Percentiles rank a stretch among this genome's conserved stretches.
Conservation (phyloP, 495 filamentous ascomycete species). For the Barbatosphaeria neglecta region DNA sequence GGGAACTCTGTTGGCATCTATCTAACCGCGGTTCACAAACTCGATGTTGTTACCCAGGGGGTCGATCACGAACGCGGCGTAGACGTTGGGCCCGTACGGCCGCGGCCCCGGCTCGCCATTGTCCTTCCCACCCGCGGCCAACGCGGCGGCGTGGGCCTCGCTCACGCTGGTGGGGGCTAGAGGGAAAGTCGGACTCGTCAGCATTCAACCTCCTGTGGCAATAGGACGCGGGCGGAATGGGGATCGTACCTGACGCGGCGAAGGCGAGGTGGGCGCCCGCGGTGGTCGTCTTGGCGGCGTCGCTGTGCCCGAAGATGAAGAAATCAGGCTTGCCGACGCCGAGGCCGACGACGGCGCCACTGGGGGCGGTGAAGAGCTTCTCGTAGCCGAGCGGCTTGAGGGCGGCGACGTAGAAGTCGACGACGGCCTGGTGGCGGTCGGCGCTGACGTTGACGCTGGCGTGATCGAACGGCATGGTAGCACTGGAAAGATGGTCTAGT, state of each 20-base stretch:
- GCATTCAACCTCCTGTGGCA: background rate
- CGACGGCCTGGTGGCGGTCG: slow-evolving; percentile 6
- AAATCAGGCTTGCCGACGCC: slow-evolving; percentile 6
- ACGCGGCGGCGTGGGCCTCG: slow-evolving; percentile 26
- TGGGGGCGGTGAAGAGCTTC: slow-evolving; percentile 8
- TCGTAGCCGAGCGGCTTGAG: slow-evolving; percentile 24
- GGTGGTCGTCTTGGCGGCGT: background rate
- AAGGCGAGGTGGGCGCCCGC: slow-evolving; percentile 13
- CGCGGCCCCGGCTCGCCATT: slow-evolving; percentile 30
- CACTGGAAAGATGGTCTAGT: too few species aligned
- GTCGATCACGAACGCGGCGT: slow-evolving; percentile 29
- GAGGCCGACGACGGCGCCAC: slow-evolving; percentile 7
- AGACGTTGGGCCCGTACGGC: slow-evolving; percentile 25
- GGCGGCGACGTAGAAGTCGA: slow-evolving; percentile 22
- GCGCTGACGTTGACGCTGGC: slow-evolving; percentile 9
- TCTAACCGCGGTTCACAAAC: slow-evolving; percentile 17
- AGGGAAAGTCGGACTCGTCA: background rate
- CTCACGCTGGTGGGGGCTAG: slow-evolving; percentile 25
- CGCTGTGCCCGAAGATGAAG: slow-evolving; percentile 12
- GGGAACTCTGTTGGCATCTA: background rate
- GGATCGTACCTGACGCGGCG: slow-evolving; percentile 4
- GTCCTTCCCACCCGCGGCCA: slow-evolving; percentile 25
- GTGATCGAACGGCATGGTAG: slow-evolving; percentile 14
- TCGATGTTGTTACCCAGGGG: slow-evolving; percentile 34
- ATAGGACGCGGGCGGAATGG: background rate